Evolutionary conservation across 768 basidiomycete genomes (phyloP).

Genomic region (Phylloporus sp.): DNA sequence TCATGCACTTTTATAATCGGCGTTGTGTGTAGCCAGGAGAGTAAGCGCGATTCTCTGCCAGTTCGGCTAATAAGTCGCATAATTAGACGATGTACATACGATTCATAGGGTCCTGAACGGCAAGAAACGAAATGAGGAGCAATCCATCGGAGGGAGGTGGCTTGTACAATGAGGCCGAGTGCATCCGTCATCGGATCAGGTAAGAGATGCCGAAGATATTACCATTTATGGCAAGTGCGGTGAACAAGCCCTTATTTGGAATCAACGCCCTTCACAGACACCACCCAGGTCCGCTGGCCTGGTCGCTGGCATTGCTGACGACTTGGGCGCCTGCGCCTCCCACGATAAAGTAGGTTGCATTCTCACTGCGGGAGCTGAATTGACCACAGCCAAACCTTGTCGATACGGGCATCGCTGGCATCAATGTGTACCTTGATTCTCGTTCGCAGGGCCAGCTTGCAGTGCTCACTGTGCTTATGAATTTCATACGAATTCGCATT

Average conservation of each 20-base stretch:
- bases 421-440: not conserved
- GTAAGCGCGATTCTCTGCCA: conserved; percentile 3
- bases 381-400: not conserved
- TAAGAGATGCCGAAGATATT: not conserved
- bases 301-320: not conserved
- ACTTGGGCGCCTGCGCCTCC: not conserved
- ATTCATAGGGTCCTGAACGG: conserved; percentile 16
- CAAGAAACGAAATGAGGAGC: conserved; percentile 3
- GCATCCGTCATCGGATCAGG: too few relatives aligned
- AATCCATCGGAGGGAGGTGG: not conserved
- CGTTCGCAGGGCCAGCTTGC: not conserved
- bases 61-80: conserved; percentile 1
- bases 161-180: not conserved
- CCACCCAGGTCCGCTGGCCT: too few relatives aligned
- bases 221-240: not conserved
- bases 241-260: not conserved
- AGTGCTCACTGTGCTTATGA: not conserved
- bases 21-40: not conserved
- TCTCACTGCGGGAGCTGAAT: not conserved
- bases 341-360: not conserved
- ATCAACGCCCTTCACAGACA: not conserved
- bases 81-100: not conserved
- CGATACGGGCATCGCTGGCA: not conserved
- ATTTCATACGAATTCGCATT: not conserved
- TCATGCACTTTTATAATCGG: conserved; percentile 4